Base-by-base conservation (phyloP, 129 eudicot genomes). In the Glebionis coronaria region DNA sequence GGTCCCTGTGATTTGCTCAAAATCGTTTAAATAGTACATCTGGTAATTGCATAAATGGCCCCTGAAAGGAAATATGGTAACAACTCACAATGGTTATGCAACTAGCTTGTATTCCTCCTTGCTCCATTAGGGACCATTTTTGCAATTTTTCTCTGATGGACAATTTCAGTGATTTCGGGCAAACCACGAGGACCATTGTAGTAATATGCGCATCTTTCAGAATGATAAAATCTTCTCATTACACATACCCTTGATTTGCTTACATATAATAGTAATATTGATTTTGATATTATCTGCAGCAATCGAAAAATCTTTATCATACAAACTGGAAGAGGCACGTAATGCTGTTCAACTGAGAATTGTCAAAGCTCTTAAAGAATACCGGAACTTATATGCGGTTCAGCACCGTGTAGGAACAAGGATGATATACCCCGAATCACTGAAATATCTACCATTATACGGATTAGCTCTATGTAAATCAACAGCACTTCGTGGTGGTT, bases 381-480 rank as follows among this genome's bases (percentile, higher is more conserved):
- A 91, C 64, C 81, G 97, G 23, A 87, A 87, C 61, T 82, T 91
- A 44, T 81, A 91, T 65, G 90, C 93, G 67, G 90, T 83, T 56
- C 96, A 91, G 61, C 96, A 87, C 71, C 87, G 93, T 29, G 78
- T 87, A 68, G 85, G 83, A 74, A 89, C 92, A 67, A 77, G 95
- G 82, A 76, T 91, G 96, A 91, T 91, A 21, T 91, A 87, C 83
- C 97, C 97, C 14, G 97, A 91, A 60, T 91, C 96, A 10, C 63
- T 91, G 62, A 87, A 81, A 70, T 83, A 74, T 74, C 65, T 91
- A 71, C 81, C 84, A n/a, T 63, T 91, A 83, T 91, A 91, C 28
- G 95, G 86, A 10, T 68, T 91, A 71, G 82, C 93, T 45, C 56
- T 91, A 27, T 79, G 82, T 53, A 91, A 91, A 74, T 82, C 97